Conservation (phyloP, 1,139 yeast genomes). For the Hemisphaericaspora xylofermentans region DNA sequence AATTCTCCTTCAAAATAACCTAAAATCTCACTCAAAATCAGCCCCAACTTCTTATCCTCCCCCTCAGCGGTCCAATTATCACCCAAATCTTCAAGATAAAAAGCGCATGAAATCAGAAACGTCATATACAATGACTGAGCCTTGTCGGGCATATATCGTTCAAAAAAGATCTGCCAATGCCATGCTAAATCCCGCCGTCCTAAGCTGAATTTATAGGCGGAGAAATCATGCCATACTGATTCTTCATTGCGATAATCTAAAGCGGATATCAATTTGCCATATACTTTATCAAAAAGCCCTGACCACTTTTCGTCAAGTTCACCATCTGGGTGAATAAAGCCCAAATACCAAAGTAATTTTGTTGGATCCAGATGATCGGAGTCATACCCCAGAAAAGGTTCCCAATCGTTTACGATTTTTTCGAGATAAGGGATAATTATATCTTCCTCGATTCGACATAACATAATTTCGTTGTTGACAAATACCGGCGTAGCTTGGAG, state of each 20-base stretch:
- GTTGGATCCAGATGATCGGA: background rate
- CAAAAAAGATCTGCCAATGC: conserved; percentile 1
- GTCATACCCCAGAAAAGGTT: background rate
- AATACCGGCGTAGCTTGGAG: background rate
- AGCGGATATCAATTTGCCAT: conserved; percentile 20
- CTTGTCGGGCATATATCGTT: background rate
- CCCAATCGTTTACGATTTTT: background rate
- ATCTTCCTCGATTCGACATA: conserved; percentile 12
- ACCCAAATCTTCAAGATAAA: conserved; percentile 1
- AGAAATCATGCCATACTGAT: background rate
- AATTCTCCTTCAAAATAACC: background rate
- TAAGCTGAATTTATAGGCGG: background rate
- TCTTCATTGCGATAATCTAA: background rate
- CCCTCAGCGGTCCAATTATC: background rate
- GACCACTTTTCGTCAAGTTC: conserved; percentile 14
- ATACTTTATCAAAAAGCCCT: conserved; percentile 5
- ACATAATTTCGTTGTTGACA: background rate
- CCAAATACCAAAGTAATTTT: background rate
- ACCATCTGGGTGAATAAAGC: conserved; percentile 5
- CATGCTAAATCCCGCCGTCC: background rate
- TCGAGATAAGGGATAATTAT: conserved; percentile 18
- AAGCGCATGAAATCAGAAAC: background rate
- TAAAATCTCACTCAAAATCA: background rate
- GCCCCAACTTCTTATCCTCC: background rate
- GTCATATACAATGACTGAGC: background rate